Evolutionary conservation across 2,329 filamentous ascomycete species (phyloP).

Genomic region (Fusarium tjaetaba): DNA sequence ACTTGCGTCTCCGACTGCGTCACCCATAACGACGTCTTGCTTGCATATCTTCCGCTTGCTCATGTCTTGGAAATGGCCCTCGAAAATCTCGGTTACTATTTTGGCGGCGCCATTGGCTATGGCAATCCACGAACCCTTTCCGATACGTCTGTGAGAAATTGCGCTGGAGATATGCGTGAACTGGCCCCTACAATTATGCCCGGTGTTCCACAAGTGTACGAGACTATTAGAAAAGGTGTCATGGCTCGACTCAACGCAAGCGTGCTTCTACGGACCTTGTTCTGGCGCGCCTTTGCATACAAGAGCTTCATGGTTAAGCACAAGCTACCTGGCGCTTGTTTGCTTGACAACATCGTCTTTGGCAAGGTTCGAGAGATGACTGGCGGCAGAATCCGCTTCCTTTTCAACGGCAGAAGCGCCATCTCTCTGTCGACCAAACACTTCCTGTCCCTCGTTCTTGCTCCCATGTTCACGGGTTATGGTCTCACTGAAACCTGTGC

Average conservation of each 20-base stretch:
- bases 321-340: slow-evolving; percentile 70
- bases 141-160: slow-evolving; percentile 86
- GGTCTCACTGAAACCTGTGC: slow-evolving; percentile 92
- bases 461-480: slow-evolving; percentile 94
- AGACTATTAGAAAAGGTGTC: slow-evolving; percentile 95
- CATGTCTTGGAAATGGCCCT: slow-evolving; percentile 97
- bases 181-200: slow-evolving; percentile 88
- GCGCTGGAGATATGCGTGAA: slow-evolving; percentile 91
- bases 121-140: slow-evolving; percentile 88
- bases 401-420: slow-evolving; percentile 94
- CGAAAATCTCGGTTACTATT: slow-evolving; percentile 87
- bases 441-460: slow-evolving; percentile 91
- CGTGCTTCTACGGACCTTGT: slow-evolving; percentile 75
- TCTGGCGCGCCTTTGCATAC: slow-evolving; percentile 72
- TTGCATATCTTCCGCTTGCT: slow-evolving; percentile 91
- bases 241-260: slow-evolving; percentile 78
- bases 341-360: slow-evolving; percentile 89
- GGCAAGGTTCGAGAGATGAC: slow-evolving; percentile 89
- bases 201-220: slow-evolving; percentile 96
- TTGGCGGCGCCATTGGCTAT: slow-evolving; percentile 92
- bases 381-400: slow-evolving; percentile 85
- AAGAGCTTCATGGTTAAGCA: slow-evolving; percentile 67
- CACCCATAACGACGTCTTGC: slow-evolving; percentile 77
- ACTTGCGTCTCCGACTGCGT: slow-evolving; percentile 81
- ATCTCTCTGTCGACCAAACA: slow-evolving; percentile 86